These are phyloP conservation scores for Neolentinus lepideus DNA, from an alignment of 1,284 basidiomycete species.

Conservation along the genomic window DNA sequence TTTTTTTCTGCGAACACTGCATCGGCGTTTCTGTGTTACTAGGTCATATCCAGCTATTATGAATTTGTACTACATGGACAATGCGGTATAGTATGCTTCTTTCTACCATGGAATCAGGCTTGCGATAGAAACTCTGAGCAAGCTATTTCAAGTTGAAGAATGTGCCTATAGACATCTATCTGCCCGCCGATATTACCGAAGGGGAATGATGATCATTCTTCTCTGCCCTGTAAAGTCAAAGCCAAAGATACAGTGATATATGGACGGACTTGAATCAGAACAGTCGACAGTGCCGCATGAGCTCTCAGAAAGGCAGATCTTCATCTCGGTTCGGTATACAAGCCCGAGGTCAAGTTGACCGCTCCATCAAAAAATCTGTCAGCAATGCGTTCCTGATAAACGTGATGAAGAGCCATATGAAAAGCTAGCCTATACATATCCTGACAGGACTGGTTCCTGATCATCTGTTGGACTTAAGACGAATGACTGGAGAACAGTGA, in stretches of 20 bases:
- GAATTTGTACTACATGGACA: constrained; percentile 1
- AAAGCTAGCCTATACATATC: not conserved
- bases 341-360: not conserved
- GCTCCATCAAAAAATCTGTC: not conserved
- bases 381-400: not conserved
- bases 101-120: not conserved
- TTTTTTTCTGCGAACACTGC: not conserved
- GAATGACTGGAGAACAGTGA: not conserved
- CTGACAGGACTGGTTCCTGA: not conserved
- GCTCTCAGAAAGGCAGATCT: not conserved
- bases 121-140: no score
- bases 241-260: not conserved
- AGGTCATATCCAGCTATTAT: not conserved
- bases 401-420: not conserved
- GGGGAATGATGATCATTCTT: not conserved
- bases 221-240: not conserved
- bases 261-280: not conserved
- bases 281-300: not conserved
- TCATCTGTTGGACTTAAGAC: not conserved
- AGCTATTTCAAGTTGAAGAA: not conserved
- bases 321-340: not conserved
- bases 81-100: not conserved
- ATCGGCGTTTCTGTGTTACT: not conserved
- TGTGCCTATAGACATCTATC: not conserved
- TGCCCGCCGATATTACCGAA: not conserved